Base-by-base conservation (phyloP, 176 grass and related monocot species). In the Rhynchospora pubera region DNA sequence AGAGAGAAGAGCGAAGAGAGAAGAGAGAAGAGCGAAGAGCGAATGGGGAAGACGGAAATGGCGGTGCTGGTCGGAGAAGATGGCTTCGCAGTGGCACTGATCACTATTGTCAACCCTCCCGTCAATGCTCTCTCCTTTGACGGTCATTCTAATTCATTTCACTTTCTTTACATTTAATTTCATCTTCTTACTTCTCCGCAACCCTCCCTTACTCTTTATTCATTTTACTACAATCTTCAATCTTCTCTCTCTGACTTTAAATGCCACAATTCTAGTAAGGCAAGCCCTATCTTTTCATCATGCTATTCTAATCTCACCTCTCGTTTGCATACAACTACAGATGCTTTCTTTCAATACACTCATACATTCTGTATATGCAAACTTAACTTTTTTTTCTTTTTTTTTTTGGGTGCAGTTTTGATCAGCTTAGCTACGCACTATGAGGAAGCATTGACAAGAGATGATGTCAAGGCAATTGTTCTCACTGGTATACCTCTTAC, bases 391-490 rank as follows among this genome's bases (percentile, higher is more conserved):
- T 68, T 28, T 63, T 12, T 59, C 2, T 67, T 57, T 3, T 11
- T 65, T 65, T 77, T 68, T 44, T 42, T 39, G 34, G 34, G 34
- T 39, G 45, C 92, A 98, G 95, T 91, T 39, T 64, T 98, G 68
- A 74, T 83, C 10, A 92, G 92, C 81, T 88, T 98, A 85, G 58
- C 74, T 68, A 83, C 78, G 7, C 84, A 90, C 50, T 98, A 91
- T 42, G 52, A 9, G 56, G 70, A 75, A 90, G 91, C 74, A 57
- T 94, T 63, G 23, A 84, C 61, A 77, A 92, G 92, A 81, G 83
- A 85, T 16, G 95, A 98, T 88, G 90, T 94, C 58, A 92, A 91
- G 83, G 95, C 92, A 72, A 93, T 94, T 10, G 90, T 98, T 71
- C 59, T 98, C 39, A 97, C 92, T 86, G 88, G 95, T 97, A 89